phyloP scores from a whole-genome alignment of 1,139 yeast genomes.

The Hyphopichia wangnamkhiaoensis region DNA sequence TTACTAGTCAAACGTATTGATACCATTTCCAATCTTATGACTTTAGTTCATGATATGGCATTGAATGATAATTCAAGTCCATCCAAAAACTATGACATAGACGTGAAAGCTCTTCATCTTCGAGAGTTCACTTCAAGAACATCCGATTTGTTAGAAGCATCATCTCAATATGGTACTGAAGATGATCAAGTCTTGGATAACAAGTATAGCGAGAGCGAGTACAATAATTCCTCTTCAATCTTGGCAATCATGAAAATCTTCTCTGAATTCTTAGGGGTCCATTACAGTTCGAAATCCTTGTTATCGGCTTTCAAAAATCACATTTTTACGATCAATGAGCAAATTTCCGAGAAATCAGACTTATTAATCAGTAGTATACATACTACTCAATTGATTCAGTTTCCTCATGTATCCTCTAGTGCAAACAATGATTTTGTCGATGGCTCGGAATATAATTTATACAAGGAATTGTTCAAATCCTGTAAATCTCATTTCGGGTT shows the following conservation, averaged over 20 bases:
- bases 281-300: slow-evolving; percentile 53
- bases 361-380: slow-evolving; percentile 28
- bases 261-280: slow-evolving; percentile 50
- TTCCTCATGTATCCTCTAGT: slow-evolving; percentile 6
- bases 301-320: slow-evolving; percentile 45
- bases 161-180: slow-evolving; percentile 22
- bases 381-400: slow-evolving; percentile 15
- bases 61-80: slow-evolving; percentile 1
- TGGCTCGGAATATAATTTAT: slow-evolving; percentile 20
- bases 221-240: slow-evolving; percentile 46
- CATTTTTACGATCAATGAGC: slow-evolving; percentile 31
- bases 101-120: slow-evolving; percentile 57
- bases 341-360: slow-evolving; percentile 24
- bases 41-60: slow-evolving; percentile 25
- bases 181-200: slow-evolving; percentile 9
- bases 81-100: slow-evolving; percentile 19
- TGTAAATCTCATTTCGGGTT: slow-evolving; percentile 34
- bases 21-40: slow-evolving; percentile 34
- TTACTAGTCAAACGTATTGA: slow-evolving; percentile 33
- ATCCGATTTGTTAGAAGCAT: slow-evolving; percentile 67
- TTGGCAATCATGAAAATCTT: slow-evolving; percentile 56
- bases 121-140: slow-evolving; percentile 66
- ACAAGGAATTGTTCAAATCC: slow-evolving; percentile 25
- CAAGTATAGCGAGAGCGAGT: slow-evolving; percentile 25
- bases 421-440: slow-evolving; percentile 10